These are phyloP conservation scores for Haematococcus lacustris DNA, from an alignment of 139 green algal genomes.

Conservation along the genomic window DNA sequence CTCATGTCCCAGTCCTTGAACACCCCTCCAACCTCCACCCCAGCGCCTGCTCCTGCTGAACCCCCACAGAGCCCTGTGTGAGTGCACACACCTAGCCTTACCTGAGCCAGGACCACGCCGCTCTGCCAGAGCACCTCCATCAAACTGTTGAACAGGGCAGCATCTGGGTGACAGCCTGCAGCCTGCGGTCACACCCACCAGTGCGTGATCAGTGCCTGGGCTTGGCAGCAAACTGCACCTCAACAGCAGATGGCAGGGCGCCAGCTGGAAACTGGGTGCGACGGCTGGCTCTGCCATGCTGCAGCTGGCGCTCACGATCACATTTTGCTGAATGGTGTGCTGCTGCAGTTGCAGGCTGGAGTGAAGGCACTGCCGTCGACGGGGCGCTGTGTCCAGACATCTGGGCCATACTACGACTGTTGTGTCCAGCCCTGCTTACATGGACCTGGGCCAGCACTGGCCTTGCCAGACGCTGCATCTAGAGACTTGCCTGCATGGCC, in stretches of 20 bases:
- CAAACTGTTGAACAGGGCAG: slow-evolving; percentile 49
- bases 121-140: slow-evolving; percentile 52
- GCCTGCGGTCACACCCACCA: neutral
- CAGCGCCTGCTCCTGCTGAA: neutral
- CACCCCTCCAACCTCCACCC: neutral
- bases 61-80: neutral
- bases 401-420: neutral
- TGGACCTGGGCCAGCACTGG: neutral
- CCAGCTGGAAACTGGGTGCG: neutral
- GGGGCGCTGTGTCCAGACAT: neutral
- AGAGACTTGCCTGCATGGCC: slow-evolving; percentile 47
- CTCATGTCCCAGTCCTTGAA: neutral
- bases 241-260: neutral
- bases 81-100: neutral
- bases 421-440: neutral
- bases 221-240: neutral
- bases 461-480: neutral
- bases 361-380: neutral
- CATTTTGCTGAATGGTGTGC: neutral
- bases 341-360: neutral
- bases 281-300: neutral
- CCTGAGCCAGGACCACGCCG: slow-evolving; percentile 46
- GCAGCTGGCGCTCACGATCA: neutral
- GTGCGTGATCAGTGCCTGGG: too few relatives aligned
- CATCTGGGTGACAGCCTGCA: slow-evolving; percentile 45